These are phyloP conservation scores for Chalciporus pseudorubinellus DNA, from an alignment of 768 basidiomycete genomes.

Conservation along the genomic window DNA sequence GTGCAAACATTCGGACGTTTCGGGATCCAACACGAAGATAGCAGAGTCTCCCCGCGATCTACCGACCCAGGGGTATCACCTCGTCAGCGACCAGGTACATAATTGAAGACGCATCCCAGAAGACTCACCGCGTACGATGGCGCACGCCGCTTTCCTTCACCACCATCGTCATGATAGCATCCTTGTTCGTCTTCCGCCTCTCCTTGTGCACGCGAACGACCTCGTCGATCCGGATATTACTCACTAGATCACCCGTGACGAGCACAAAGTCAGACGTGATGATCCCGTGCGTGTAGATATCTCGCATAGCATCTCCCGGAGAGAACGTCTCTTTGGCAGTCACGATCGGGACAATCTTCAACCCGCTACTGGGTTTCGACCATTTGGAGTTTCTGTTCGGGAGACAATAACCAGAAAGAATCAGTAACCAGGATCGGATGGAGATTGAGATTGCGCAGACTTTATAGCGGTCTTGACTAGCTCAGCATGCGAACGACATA, in stretches of 20 bases:
- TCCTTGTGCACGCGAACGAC: constrained; percentile 89
- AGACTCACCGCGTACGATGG: constrained; percentile 70
- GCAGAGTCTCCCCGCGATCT: constrained; percentile 74
- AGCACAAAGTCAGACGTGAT: constrained; percentile 90
- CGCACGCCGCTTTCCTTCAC: constrained; percentile 72
- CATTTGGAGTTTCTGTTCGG: constrained; percentile 71
- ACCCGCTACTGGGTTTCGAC: constrained; percentile 73
- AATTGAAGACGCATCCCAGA: background rate
- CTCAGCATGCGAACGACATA: constrained; percentile 88
- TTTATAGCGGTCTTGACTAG: constrained; percentile 81
- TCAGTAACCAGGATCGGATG: constrained; percentile 10
- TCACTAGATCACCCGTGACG: constrained; percentile 88
- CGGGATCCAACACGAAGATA: constrained; percentile 73
- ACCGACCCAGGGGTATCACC: constrained; percentile 1
- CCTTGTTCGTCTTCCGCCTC: constrained; percentile 80
- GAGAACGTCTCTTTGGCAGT: constrained; percentile 86
- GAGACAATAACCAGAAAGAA: constrained; percentile 1
- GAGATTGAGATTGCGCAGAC: constrained; percentile 43
- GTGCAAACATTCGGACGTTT: constrained; percentile 79
- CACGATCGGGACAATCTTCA: constrained; percentile 83
- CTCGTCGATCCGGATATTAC: constrained; percentile 87
- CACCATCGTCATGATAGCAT: constrained; percentile 96
- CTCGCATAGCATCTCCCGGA: constrained; percentile 89
- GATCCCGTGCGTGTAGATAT: constrained; percentile 88
- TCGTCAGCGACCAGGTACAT: background rate